Base-by-base conservation (phyloP, 345 rosid genomes). In the Murraya paniculata region DNA sequence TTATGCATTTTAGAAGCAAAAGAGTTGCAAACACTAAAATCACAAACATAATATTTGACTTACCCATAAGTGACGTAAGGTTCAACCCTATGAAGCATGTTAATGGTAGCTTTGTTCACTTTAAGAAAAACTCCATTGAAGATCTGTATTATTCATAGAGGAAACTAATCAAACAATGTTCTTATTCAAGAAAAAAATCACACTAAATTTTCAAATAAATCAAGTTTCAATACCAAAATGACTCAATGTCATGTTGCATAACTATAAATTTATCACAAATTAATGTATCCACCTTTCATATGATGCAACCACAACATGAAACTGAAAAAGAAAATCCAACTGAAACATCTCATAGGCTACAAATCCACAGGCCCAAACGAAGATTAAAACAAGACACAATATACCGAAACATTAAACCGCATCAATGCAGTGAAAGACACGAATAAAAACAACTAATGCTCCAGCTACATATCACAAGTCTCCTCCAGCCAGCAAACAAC, bases 11-110 rank as follows among this genome's bases (percentile, higher is more conserved):
- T 14, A 53, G 0, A 62, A 10, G 2, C 9, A 30, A 50, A 14
- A 9, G 39, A 4, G 10, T 6, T 25, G 18, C 4, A 25, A 24
- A 21, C 0, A 22, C 4, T 57, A 19, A 31, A 45, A 18, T 48
- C 27, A 24, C 3, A 28, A 3, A 11, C 14, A 27, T 45, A 31
- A 72, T 16, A 56, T 50, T 25, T 30, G 5, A 24, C 72, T 5
- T 88, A 94, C 98, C 97, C 97, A 21, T 85, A 94, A 2, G 98
- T 92, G 30, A 94, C 96, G 56, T 87, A 94, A 11, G 97, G 98
- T 36, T 92, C 96, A 77, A 94, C 96, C 82, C 96, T 82, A 73
- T 88, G 97, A 71, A 92, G 88, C 98, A 91, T 92, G 81, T 90
- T 90, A 78, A 88, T 30, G 3, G 91, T 88, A 11, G 91, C 93